Conservation (phyloP, 768 basidiomycete species). For the Termitomyces sp. region DNA sequence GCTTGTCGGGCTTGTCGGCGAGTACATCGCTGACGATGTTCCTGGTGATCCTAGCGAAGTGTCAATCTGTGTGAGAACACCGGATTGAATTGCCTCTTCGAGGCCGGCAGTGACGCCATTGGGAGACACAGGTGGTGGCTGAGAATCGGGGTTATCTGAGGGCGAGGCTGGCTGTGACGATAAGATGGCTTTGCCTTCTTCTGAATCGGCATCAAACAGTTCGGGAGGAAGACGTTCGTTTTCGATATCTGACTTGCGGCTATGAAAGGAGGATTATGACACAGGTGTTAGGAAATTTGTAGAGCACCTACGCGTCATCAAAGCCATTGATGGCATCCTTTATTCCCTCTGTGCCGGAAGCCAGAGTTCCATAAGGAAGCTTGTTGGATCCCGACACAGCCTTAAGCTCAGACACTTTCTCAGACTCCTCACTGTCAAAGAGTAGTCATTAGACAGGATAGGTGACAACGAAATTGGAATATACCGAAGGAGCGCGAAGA, state of each 20-base stretch:
- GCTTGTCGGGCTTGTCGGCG: constrained; percentile 33
- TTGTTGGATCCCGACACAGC: constrained; percentile 73
- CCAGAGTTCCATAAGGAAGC: constrained; percentile 80
- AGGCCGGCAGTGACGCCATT: constrained; percentile 41
- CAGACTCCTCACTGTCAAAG: constrained; percentile 82
- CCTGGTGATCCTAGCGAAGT: constrained; percentile 18
- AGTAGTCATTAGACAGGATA: background rate
- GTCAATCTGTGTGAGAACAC: constrained; percentile 26
- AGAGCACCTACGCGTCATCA: constrained; percentile 84
- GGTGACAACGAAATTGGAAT: constrained; percentile 18
- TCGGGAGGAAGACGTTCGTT: constrained; percentile 98
- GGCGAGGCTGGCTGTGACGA: constrained; percentile 49
- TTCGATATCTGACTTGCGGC: constrained; percentile 96
- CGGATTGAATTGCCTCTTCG: constrained; percentile 30
- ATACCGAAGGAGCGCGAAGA: constrained; percentile 92
- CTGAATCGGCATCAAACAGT: constrained; percentile 75
- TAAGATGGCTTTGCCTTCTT: constrained; percentile 64
- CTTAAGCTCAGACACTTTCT: constrained; percentile 96
- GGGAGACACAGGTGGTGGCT: constrained; percentile 38
- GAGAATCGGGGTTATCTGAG: constrained; percentile 33
- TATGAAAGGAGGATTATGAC: constrained; percentile 21
- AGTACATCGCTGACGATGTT: constrained; percentile 22
- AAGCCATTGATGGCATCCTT: constrained; percentile 92
- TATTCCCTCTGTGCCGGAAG: constrained; percentile 88
- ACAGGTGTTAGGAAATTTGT: background rate